A percentile compares a stretch with the other conserved stretches of the same genome.
Conservation (phyloP, 1,139 yeast species). For the Arxiozyma bovina region DNA sequence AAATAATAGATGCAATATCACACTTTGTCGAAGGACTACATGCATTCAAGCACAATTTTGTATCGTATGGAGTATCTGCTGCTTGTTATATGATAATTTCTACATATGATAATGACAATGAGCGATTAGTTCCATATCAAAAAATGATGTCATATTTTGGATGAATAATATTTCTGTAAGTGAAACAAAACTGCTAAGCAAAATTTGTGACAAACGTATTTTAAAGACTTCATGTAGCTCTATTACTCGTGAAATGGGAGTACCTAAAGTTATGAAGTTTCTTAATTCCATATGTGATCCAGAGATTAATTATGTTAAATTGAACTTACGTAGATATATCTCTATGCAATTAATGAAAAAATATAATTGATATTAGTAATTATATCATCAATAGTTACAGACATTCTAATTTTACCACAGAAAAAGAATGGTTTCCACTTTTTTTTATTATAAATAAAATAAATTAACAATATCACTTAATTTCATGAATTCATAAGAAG, state of each 20-base stretch:
- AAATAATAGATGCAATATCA: slow-evolving; percentile 32
- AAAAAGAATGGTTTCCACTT: no score
- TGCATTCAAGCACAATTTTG: slow-evolving; percentile 11
- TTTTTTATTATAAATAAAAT: no score
- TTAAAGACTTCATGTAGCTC: slow-evolving; percentile 37
- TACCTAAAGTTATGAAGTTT: slow-evolving; percentile 43
- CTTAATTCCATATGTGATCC: slow-evolving; percentile 18
- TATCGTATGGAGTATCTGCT: slow-evolving; percentile 35
- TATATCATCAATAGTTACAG: no score
- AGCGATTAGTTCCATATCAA: slow-evolving; percentile 18
- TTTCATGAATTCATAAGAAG: no score
- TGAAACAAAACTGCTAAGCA: slow-evolving; percentile 34
- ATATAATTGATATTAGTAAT: slow-evolving; percentile 8
- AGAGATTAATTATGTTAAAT: slow-evolving; percentile 24
- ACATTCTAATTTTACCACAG: no score
- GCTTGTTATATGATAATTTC: slow-evolving; percentile 44
- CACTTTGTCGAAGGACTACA: slow-evolving; percentile 16
- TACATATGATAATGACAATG: slow-evolving; percentile 3
- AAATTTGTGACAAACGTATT: slow-evolving; percentile 13
- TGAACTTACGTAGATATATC: slow-evolving; percentile 48
- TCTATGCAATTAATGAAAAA: slow-evolving; percentile 32
- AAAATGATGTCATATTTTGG: slow-evolving; percentile 46
- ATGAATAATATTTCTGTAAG: slow-evolving; percentile 44
- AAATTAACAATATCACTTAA: no score
- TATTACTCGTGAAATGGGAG: slow-evolving; percentile 48